Percentiles rank a stretch among this genome's conserved stretches.
These are phyloP conservation scores for Arbutus unedo DNA, from an alignment of 148 eudicot species.

Conservation along the genomic window DNA sequence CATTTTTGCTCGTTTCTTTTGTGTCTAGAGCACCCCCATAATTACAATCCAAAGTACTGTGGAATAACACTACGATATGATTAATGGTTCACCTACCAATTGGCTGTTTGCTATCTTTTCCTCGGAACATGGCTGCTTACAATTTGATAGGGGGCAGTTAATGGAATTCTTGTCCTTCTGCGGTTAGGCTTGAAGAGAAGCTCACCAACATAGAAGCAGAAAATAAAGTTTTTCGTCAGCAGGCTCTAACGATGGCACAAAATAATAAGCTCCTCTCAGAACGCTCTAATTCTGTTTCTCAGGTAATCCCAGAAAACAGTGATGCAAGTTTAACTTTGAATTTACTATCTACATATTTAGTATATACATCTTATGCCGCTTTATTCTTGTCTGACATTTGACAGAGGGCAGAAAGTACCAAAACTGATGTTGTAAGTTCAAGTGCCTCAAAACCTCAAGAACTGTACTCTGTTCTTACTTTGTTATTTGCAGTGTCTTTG, in stretches of 20 bases:
- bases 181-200: slow-evolving; percentile 80
- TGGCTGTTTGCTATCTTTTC: slow-evolving; percentile 3
- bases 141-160: slow-evolving; percentile 18
- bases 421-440: slow-evolving; percentile 35
- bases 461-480: slow-evolving; percentile 2
- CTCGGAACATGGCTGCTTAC: background rate
- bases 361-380: slow-evolving; percentile 16
- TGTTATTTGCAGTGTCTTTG: slow-evolving; percentile 2
- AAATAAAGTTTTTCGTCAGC: slow-evolving; percentile 87
- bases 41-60: background rate
- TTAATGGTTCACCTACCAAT: slow-evolving; percentile 1
- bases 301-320: slow-evolving; percentile 39
- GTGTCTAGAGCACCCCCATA: background rate
- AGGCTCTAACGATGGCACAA: slow-evolving; percentile 77
- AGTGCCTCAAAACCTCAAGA: slow-evolving; percentile 14
- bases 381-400: slow-evolving; percentile 30
- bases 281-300: slow-evolving; percentile 68
- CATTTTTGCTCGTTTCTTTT: background rate
- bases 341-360: slow-evolving; percentile 3
- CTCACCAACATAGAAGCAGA: slow-evolving; percentile 69
- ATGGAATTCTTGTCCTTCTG: slow-evolving; percentile 28
- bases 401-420: slow-evolving; percentile 72
- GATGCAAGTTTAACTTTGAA: background rate
- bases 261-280: slow-evolving; percentile 60
- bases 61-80: background rate